Conservation (phyloP, 495 filamentous ascomycete genomes). For the Penicillium manginii region DNA sequence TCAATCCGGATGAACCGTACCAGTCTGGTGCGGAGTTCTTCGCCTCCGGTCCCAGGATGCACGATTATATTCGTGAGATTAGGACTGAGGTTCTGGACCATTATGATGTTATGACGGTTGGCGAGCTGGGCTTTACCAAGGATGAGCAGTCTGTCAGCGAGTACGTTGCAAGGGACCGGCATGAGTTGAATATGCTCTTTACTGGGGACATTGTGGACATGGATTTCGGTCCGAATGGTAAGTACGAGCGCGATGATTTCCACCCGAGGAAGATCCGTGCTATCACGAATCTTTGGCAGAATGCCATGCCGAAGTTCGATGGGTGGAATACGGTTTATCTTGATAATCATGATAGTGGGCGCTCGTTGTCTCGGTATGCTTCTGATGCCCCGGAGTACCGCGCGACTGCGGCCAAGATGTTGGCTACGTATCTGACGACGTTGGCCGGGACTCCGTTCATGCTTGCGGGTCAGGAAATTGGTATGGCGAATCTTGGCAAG, state of each 20-base stretch:
- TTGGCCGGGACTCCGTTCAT: conserved; percentile 64
- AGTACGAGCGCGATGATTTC: conserved; percentile 38
- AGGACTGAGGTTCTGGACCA: conserved; percentile 52
- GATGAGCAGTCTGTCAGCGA: conserved; percentile 43
- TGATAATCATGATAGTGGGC: conserved; percentile 65
- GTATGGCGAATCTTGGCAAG: conserved; percentile 64
- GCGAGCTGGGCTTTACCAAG: conserved; percentile 60
- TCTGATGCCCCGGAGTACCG: conserved; percentile 44
- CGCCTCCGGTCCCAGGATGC: conserved; percentile 53
- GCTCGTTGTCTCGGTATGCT: conserved; percentile 56
- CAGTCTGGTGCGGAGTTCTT: conserved; percentile 46
- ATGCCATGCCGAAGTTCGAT: conserved; percentile 43
- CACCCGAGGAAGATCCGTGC: conserved; percentile 34
- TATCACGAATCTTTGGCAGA: conserved; percentile 16
- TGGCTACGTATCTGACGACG: conserved; percentile 55
- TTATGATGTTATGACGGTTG: conserved; percentile 65
- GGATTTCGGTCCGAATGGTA: conserved; percentile 36
- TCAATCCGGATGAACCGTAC: conserved; percentile 30
- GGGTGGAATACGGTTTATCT: conserved; percentile 49
- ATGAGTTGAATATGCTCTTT: conserved; percentile 51
- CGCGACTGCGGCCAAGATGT: conserved; percentile 52
- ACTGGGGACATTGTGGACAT: conserved; percentile 48
- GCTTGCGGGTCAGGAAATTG: conserved; percentile 70
- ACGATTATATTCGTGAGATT: conserved; percentile 51
- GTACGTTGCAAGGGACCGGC: conserved; percentile 49